Conservation (phyloP, 2,329 filamentous ascomycete species). For the Pseudocercospora cruenta region DNA sequence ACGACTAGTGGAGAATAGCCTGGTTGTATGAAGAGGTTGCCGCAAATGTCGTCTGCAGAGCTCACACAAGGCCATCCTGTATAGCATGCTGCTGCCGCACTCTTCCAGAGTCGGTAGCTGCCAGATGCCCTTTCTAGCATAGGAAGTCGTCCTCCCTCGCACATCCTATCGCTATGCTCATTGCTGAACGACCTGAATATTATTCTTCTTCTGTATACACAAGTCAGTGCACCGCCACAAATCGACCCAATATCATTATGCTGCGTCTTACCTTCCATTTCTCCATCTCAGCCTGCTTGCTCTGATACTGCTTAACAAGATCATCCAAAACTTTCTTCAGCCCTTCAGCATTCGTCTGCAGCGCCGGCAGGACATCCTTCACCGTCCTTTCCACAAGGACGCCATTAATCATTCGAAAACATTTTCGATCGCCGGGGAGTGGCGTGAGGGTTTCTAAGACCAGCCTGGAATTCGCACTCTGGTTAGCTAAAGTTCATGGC, state of each 20-base stretch:
- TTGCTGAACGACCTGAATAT: constrained; percentile 82
- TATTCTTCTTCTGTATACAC: constrained; percentile 76
- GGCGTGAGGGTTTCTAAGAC: constrained; percentile 90
- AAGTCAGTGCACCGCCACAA: background rate
- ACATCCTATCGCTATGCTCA: constrained; percentile 1
- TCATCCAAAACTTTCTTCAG: constrained; percentile 93
- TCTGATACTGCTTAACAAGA: constrained; percentile 93
- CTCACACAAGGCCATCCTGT: background rate
- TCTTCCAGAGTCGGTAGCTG: background rate
- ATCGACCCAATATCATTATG: background rate
- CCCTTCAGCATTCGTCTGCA: constrained; percentile 92
- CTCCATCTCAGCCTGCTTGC: constrained; percentile 91
- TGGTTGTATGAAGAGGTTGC: background rate
- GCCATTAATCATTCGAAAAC: constrained; percentile 98
- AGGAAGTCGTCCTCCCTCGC: background rate
- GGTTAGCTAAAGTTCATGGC: background rate
- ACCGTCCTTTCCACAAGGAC: constrained; percentile 94
- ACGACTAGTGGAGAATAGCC: background rate
- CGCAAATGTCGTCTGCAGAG: background rate
- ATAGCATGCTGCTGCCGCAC: background rate
- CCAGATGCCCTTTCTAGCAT: background rate
- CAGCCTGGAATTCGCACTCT: constrained; percentile 61
- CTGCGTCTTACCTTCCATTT: constrained; percentile 84
- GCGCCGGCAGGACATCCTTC: constrained; percentile 84
- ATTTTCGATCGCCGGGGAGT: constrained; percentile 83